Percentiles rank a stretch among this genome's conserved stretches.
Evolutionary conservation across 352 stramenopile genomes (phyloP).

Genomic region (Phytophthora pinifolia): DNA sequence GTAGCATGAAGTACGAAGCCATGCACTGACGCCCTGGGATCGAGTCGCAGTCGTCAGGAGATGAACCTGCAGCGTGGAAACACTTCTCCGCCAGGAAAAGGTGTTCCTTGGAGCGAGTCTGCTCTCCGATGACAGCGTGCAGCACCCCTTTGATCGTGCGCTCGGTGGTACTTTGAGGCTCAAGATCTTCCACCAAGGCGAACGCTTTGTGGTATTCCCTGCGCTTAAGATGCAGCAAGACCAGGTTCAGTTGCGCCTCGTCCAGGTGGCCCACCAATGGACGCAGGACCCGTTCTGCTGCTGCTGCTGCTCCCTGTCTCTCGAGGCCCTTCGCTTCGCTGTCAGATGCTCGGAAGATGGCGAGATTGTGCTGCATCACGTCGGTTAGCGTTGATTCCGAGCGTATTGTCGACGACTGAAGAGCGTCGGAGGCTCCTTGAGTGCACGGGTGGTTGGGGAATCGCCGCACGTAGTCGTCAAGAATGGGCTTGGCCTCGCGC

Average conservation of each 20-base stretch:
- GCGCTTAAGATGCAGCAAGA: constrained; percentile 49
- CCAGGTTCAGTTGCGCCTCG: constrained; percentile 60
- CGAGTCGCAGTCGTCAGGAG: constrained; percentile 51
- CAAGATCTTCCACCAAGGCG: constrained; percentile 55
- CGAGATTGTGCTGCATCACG: constrained; percentile 54
- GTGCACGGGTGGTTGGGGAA: constrained; percentile 39
- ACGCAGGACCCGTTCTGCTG: constrained; percentile 24
- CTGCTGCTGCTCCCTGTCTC: constrained; percentile 3
- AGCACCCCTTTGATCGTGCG: constrained; percentile 61
- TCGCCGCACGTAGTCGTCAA: constrained; percentile 76
- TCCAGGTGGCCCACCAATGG: constrained; percentile 44
- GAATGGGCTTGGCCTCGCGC: constrained; percentile 65
- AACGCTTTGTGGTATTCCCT: constrained; percentile 54
- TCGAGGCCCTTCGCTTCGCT: constrained; percentile 9
- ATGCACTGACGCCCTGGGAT: constrained; percentile 72
- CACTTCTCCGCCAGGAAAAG: constrained; percentile 76
- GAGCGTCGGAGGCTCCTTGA: constrained; percentile 5
- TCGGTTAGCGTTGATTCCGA: constrained; percentile 25
- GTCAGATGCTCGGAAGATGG: constrained; percentile 44
- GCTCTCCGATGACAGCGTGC: constrained; percentile 58
- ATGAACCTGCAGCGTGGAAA: constrained; percentile 56
- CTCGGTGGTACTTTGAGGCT: constrained; percentile 43
- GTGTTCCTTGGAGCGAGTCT: constrained; percentile 62
- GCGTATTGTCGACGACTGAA: not conserved
- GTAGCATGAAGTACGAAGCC: constrained; percentile 68